Base-by-base conservation (phyloP, 1,139 yeast species). In the Waltiozyma sp. region DNA sequence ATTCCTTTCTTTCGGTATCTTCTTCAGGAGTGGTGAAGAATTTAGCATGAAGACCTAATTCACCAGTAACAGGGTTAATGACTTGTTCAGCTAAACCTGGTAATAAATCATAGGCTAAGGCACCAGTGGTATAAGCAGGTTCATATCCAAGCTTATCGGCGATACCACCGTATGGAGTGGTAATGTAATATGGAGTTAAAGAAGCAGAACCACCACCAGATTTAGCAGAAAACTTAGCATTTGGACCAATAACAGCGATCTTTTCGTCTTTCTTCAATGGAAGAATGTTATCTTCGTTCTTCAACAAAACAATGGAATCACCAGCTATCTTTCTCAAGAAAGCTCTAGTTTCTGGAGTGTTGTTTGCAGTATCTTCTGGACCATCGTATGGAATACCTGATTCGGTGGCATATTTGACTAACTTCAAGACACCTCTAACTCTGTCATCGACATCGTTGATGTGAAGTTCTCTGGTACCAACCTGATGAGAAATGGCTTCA, bases 141-240 rank as follows among this genome's bases (percentile, higher is more conserved):
- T 53, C 49, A 2, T 40, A 33, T 6, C 57, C 62, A 4, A 61
- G 19, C 51, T 64, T 65, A 34, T 54, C 46, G 7, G 59, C 46
- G 46, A 73, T 59, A 39, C 71, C 75, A 3, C 71, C 69, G 43
- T 54, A 69, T 11, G 77, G 74, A 15, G 73, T 61, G n/a, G 69
- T 61, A 7, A 65, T 62, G 53, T 72, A 70, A 48, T 72, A 69
- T 4, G 77, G 66, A 7, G 52, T 53, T 50, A 72, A 55, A 4
- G 74, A 63, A 23, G 78, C 76, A 7, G 77, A 73, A 34, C 79
- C 79, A 43, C 79, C 79, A 43, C 79, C 78, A 23, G 71, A 62
- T 50, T 60, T 65, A 16, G 68, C 58, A 23, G 72, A 60, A 19
- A 55, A 54, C 48, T 66, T 68, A 21, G 73, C 76, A 46, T 70